phyloP scores from a whole-genome alignment of 2,329 filamentous ascomycete species.

The Sporothrix pallida region DNA sequence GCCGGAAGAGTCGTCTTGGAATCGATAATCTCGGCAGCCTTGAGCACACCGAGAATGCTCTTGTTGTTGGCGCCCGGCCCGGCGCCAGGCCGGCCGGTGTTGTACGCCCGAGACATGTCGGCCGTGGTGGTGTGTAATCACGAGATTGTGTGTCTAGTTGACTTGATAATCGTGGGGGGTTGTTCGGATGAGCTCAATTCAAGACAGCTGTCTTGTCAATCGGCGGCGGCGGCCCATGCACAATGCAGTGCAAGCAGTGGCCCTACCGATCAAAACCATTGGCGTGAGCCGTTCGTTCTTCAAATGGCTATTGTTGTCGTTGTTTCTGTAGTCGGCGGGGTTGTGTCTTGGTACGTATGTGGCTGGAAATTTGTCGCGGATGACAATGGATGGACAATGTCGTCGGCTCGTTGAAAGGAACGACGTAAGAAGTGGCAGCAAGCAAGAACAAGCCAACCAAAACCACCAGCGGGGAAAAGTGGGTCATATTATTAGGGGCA shows the following conservation, averaged over 20 bases:
- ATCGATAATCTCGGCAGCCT: conserved; percentile 79
- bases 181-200: not conserved
- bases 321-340: not conserved
- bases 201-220: not conserved
- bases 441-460: too few species aligned
- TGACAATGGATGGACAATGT: too few species aligned
- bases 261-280: conserved; percentile 30
- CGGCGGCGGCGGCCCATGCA: conserved; percentile 26
- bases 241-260: conserved; percentile 30
- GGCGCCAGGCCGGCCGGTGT: conserved; percentile 45
- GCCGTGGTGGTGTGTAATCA: not conserved
- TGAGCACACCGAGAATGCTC: conserved; percentile 76
- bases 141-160: not conserved
- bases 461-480: conserved; percentile 7
- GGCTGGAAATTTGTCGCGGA: not conserved
- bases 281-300: not conserved
- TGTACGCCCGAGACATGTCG: conserved; percentile 22
- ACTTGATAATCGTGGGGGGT: not conserved
- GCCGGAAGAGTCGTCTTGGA: conserved; percentile 80
- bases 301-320: not conserved
- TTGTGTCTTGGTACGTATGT: not conserved
- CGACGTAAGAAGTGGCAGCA: too few species aligned
- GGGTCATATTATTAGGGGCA: conserved; percentile 12
- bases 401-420: too few species aligned
- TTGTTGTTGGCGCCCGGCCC: conserved; percentile 44